Conservation (phyloP, 805 yeast species). For the Lipomyces starkeyi region DNA sequence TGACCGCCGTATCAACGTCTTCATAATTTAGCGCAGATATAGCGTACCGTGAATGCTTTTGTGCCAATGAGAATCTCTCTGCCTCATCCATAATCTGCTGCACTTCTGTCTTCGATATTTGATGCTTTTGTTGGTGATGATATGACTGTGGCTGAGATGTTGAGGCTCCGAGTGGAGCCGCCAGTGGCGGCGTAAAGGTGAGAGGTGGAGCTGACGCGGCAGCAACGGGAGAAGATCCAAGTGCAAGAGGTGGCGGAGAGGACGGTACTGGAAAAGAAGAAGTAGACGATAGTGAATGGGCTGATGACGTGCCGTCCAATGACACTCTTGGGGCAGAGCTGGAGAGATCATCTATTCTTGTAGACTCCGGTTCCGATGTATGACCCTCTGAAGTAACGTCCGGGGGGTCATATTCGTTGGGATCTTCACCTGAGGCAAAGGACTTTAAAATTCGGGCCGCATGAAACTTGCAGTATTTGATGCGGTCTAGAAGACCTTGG, state of each 20-base stretch:
- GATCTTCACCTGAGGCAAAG: conserved; percentile 58
- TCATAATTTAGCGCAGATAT: conserved; percentile 75
- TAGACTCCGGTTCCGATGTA: background rate
- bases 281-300: conserved; percentile 12
- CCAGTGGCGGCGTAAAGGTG: conserved; percentile 25
- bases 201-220: conserved; percentile 29
- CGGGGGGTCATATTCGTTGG: conserved; percentile 59
- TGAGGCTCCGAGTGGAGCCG: conserved; percentile 29
- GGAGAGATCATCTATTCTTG: background rate
- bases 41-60: conserved; percentile 74
- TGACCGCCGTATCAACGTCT: conserved; percentile 66
- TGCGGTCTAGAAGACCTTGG: conserved; percentile 47
- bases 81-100: conserved; percentile 46
- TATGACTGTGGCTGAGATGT: conserved; percentile 16
- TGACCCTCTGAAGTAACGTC: conserved; percentile 20
- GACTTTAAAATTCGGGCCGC: conserved; percentile 63
- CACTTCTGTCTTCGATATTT: conserved; percentile 39
- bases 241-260: conserved; percentile 27
- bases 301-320: background rate
- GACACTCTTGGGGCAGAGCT: background rate
- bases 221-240: conserved; percentile 13
- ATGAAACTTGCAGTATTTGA: conserved; percentile 67
- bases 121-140: conserved; percentile 27
- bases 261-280: conserved; percentile 8
- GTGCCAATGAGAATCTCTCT: conserved; percentile 52